Evolutionary conservation across 768 basidiomycete species (phyloP).

Genomic region (Arthromyces matolae): DNA sequence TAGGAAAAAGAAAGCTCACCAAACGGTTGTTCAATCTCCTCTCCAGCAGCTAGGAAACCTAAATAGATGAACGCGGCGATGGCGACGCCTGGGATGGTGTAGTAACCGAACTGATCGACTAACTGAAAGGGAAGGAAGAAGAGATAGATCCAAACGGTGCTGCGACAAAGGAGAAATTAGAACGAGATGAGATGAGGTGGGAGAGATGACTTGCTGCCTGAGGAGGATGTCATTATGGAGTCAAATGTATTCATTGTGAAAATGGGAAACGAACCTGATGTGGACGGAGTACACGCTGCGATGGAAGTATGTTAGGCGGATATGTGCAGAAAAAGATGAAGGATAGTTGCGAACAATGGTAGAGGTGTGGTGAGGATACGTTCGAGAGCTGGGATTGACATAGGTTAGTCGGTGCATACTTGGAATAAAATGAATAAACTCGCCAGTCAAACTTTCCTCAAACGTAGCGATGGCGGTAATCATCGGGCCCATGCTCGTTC

Average conservation of each 20-base stretch:
- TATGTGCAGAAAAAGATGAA: not conserved
- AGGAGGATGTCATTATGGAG: not conserved
- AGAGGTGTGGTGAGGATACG: constrained; percentile 60
- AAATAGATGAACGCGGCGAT: constrained; percentile 71
- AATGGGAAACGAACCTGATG: constrained; percentile 38
- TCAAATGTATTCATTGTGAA: not conserved
- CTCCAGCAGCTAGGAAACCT: constrained; percentile 71
- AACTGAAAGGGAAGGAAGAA: constrained; percentile 80
- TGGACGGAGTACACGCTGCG: constrained; percentile 64
- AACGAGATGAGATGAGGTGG: too few relatives aligned
- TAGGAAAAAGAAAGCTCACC: constrained; percentile 32
- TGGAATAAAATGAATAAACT: constrained; percentile 7
- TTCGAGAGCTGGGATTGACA: constrained; percentile 48
- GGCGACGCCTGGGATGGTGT: constrained; percentile 61
- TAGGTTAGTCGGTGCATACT: not conserved
- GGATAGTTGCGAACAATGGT: constrained; percentile 49
- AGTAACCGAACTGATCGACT: constrained; percentile 56
- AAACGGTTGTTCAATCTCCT: constrained; percentile 69
- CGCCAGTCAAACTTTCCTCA: constrained; percentile 51
- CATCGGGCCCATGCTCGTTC: constrained; percentile 48
- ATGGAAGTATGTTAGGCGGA: too few relatives aligned
- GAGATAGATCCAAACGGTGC: constrained; percentile 70
- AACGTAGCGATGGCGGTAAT: constrained; percentile 45
- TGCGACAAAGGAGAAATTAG: constrained; percentile 12
- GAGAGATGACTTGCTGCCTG: constrained; percentile 28